These are phyloP conservation scores for Cadophora luteo-olivacea DNA, from an alignment of 2,329 filamentous ascomycete species.

Conservation along the genomic window DNA sequence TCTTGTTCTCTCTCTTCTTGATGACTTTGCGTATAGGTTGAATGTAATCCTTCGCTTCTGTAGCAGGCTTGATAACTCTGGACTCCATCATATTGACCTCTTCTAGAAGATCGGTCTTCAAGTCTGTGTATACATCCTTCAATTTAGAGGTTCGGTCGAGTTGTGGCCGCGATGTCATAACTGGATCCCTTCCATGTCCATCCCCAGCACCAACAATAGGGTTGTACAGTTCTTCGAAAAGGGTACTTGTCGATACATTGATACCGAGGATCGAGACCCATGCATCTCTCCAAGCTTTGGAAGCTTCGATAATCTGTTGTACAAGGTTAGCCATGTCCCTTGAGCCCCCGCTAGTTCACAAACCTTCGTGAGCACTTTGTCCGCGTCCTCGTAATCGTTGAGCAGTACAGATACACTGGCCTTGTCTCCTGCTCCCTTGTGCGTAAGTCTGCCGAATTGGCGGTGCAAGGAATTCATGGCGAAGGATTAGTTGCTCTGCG, in stretches of 20 bases:
- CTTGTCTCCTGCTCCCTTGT: slow-evolving; percentile 73
- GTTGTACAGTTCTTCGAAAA: slow-evolving; percentile 77
- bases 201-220: slow-evolving; percentile 74
- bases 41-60: slow-evolving; percentile 71
- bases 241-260: slow-evolving; percentile 70
- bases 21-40: slow-evolving; percentile 81
- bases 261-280: slow-evolving; percentile 76
- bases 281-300: slow-evolving; percentile 77
- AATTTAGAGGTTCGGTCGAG: slow-evolving; percentile 70
- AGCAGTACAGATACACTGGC: slow-evolving; percentile 77
- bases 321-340: slow-evolving; percentile 27
- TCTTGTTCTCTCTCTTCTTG: slow-evolving; percentile 83
- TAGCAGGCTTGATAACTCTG: slow-evolving; percentile 72
- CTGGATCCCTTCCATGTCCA: slow-evolving; percentile 59
- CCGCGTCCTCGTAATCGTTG: slow-evolving; percentile 81
- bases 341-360: slow-evolving; percentile 30
- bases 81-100: slow-evolving; percentile 75
- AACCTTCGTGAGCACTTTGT: slow-evolving; percentile 76
- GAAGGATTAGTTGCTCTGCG: slow-evolving; percentile 20
- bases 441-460: slow-evolving; percentile 75
- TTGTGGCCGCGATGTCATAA: slow-evolving; percentile 65
- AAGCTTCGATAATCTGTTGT: slow-evolving; percentile 73
- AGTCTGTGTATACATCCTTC: slow-evolving; percentile 70
- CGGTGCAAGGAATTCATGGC: slow-evolving; percentile 75
- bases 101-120: slow-evolving; percentile 73